phyloP scores from a whole-genome alignment of 768 basidiomycete genomes.

The Boletus rubescentipes region DNA sequence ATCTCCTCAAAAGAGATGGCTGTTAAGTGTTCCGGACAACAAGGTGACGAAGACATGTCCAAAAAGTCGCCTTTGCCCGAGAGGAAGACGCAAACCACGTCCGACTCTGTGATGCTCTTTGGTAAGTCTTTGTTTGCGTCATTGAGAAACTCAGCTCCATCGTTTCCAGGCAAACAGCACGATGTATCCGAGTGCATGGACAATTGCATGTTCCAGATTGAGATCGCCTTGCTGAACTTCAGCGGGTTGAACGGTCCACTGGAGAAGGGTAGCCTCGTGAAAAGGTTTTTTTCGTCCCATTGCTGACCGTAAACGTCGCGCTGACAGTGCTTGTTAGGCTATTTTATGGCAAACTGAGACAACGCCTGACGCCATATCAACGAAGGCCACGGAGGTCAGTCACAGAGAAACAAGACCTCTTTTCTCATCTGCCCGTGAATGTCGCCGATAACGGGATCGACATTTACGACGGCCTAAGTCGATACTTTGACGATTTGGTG shows the following conservation, averaged over 20 bases:
- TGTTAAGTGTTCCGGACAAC: slow-evolving; percentile 26
- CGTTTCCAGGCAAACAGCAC: slow-evolving; percentile 79
- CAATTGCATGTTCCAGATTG: slow-evolving; percentile 98
- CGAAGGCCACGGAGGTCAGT: slow-evolving; percentile 51
- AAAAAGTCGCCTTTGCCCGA: slow-evolving; percentile 60
- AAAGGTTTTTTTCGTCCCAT: slow-evolving; percentile 51
- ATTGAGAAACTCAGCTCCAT: not conserved
- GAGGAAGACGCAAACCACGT: slow-evolving; percentile 47
- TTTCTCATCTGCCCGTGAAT: slow-evolving; percentile 92
- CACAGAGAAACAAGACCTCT: slow-evolving; percentile 87
- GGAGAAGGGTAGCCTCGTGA: slow-evolving; percentile 77
- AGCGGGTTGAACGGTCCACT: slow-evolving; percentile 40
- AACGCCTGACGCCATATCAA: slow-evolving; percentile 46
- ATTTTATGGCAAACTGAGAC: slow-evolving; percentile 88
- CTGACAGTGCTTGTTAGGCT: slow-evolving; percentile 42
- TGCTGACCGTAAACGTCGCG: not conserved
- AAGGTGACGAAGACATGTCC: slow-evolving; percentile 23
- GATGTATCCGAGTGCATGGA: slow-evolving; percentile 99
- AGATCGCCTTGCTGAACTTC: slow-evolving; percentile 84
- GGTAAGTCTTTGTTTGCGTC: slow-evolving; percentile 46
- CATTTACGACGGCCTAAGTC: slow-evolving; percentile 89
- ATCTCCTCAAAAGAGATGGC: slow-evolving; percentile 30
- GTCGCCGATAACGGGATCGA: slow-evolving; percentile 88
- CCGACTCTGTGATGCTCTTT: slow-evolving; percentile 88
- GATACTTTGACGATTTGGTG: slow-evolving; percentile 87